Evolutionary conservation across 306 rosid species (phyloP).

Genomic region (Prunus mira): DNA sequence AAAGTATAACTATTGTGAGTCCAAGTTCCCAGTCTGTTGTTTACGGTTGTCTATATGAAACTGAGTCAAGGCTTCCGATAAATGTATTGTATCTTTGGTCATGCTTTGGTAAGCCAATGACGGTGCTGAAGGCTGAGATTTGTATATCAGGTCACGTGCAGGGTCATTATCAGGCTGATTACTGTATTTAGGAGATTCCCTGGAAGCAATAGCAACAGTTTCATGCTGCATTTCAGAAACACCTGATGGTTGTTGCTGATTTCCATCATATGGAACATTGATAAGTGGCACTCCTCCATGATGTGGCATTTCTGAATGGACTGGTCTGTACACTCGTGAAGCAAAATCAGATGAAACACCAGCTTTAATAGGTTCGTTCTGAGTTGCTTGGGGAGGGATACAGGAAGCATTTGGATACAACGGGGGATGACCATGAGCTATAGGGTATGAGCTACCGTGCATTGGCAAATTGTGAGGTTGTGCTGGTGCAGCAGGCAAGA

Average conservation of each 20-base stretch:
- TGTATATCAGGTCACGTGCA: constrained; percentile 46
- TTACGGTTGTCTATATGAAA: constrained; percentile 31
- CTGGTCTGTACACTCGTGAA: constrained; percentile 14
- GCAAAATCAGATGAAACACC: constrained; percentile 13
- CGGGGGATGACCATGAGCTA: constrained; percentile 18
- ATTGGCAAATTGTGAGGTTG: constrained; percentile 29
- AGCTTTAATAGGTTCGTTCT: constrained; percentile 15
- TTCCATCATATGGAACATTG: constrained; percentile 17
- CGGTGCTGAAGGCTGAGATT: constrained; percentile 72
- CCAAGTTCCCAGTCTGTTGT: constrained; percentile 23
- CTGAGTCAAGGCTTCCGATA: constrained; percentile 33
- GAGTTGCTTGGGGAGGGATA: constrained; percentile 24
- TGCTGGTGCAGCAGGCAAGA: constrained; percentile 37
- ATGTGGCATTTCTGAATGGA: background rate
- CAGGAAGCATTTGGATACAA: constrained; percentile 27
- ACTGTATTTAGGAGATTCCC: constrained; percentile 27
- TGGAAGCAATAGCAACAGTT: constrained; percentile 11
- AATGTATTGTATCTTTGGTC: constrained; percentile 17
- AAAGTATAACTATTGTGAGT: constrained; percentile 11
- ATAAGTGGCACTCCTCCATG: constrained; percentile 4
- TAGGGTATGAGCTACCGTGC: constrained; percentile 21
- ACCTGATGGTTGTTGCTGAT: constrained; percentile 25
- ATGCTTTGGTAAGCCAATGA: constrained; percentile 30
- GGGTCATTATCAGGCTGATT: constrained; percentile 33
- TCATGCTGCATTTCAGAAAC: constrained; percentile 20